A percentile compares a stretch with the other conserved stretches of the same genome.
Evolutionary conservation across 2,329 filamentous ascomycete species (phyloP).

Genomic region (Colletotrichum lentis): DNA sequence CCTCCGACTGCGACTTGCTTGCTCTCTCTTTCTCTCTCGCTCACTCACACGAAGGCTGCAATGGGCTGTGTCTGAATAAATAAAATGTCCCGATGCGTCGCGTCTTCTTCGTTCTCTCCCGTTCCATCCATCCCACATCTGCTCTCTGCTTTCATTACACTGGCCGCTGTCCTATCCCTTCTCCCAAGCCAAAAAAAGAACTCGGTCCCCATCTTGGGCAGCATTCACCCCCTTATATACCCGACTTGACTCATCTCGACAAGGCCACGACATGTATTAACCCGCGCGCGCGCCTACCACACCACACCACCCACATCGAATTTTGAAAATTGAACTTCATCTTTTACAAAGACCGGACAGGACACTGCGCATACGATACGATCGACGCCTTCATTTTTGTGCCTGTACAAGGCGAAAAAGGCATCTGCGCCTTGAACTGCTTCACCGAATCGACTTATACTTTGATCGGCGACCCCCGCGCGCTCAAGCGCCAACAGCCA

Average conservation of each 20-base stretch:
- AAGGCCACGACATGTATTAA: slow-evolving; percentile 33
- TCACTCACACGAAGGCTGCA: slow-evolving; percentile 17
- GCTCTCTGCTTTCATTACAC: slow-evolving; percentile 4
- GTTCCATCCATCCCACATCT: slow-evolving; percentile 21
- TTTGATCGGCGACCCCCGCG: slow-evolving; percentile 21
- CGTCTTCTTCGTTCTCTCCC: slow-evolving; percentile 19
- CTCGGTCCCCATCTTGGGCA: slow-evolving; percentile 27
- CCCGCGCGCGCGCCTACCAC: slow-evolving; percentile 24
- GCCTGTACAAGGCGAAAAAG: slow-evolving; percentile 13
- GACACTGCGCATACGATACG: slow-evolving; percentile 18
- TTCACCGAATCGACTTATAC: slow-evolving; percentile 9
- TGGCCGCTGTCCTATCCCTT: slow-evolving; percentile 23
- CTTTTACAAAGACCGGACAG: slow-evolving; percentile 8
- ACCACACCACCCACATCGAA: slow-evolving; percentile 31
- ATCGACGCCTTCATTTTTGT: background rate
- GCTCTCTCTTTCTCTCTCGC: slow-evolving; percentile 13
- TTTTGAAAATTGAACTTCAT: slow-evolving; percentile 20
- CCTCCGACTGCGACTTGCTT: slow-evolving; percentile 10
- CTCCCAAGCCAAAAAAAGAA: slow-evolving; percentile 25
- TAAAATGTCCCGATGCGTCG: slow-evolving; percentile 27
- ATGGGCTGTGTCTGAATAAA: slow-evolving; percentile 36
- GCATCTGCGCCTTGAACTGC: slow-evolving; percentile 8
- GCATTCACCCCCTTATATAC: slow-evolving; percentile 35
- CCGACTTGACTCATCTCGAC: slow-evolving; percentile 36
- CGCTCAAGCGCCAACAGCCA: slow-evolving; percentile 5